phyloP scores from a whole-genome alignment of 2,329 filamentous ascomycete genomes.

The Cladosporium sp. region DNA sequence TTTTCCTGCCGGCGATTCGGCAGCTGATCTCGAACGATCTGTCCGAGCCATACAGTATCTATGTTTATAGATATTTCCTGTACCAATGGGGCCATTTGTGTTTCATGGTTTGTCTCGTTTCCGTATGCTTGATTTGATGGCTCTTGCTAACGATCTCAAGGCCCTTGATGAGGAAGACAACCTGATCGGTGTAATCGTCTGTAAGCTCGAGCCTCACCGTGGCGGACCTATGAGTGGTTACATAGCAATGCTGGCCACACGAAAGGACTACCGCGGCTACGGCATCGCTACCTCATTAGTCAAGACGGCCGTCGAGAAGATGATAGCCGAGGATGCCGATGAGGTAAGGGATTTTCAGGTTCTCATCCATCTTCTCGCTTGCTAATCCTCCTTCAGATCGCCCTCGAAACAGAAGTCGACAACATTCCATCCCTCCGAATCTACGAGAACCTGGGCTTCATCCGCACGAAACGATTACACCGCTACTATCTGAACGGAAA shows the following conservation, averaged over 20 bases:
- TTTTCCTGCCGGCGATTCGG: constrained; percentile 77
- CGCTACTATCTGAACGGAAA: constrained; percentile 96
- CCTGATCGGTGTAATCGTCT: constrained; percentile 86
- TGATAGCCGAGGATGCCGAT: constrained; percentile 77
- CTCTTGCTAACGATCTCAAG: constrained; percentile 29
- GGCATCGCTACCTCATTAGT: constrained; percentile 85
- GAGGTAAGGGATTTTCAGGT: constrained; percentile 47
- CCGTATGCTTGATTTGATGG: not conserved
- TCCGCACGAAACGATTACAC: constrained; percentile 86
- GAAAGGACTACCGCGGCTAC: constrained; percentile 68
- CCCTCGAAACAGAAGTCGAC: constrained; percentile 90
- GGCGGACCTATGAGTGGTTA: constrained; percentile 85
- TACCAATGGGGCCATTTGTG: constrained; percentile 98
- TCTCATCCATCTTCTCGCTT: not conserved
- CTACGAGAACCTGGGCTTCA: constrained; percentile 87
- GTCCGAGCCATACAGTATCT: constrained; percentile 98
- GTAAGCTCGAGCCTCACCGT: constrained; percentile 85
- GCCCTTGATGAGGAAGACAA: constrained; percentile 50
- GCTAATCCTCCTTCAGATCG: constrained; percentile 50
- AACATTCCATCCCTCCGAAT: constrained; percentile 85
- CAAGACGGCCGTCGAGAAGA: constrained; percentile 82
- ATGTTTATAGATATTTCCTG: constrained; percentile 96
- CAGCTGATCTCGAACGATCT: constrained; percentile 92
- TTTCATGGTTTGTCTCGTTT: constrained; percentile 63
- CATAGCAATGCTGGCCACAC: constrained; percentile 97